Evolutionary conservation across 805 yeast genomes (phyloP).

Genomic region (Lipomyces japonicus): DNA sequence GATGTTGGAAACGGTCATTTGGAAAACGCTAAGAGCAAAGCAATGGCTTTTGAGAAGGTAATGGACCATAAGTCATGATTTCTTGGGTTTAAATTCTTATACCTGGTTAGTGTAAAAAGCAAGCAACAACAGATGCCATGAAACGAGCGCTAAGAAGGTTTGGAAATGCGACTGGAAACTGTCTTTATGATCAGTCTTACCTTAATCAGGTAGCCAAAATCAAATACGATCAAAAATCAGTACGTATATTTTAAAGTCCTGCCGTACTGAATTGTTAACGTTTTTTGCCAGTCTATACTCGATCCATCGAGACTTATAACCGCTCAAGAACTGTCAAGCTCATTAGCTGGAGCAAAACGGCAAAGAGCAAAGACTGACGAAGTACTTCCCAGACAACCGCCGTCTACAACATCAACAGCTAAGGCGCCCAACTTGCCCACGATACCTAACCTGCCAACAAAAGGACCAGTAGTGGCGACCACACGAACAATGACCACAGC

Average conservation of each 20-base stretch:
- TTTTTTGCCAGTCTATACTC: no score
- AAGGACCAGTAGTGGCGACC: not conserved
- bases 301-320: no score
- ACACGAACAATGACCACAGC: not conserved
- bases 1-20: slow-evolving; percentile 72
- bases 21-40: slow-evolving; percentile 50
- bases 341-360: no score
- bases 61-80: not conserved
- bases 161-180: slow-evolving; percentile 66
- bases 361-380: no score
- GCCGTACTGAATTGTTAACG: no score
- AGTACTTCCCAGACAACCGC: no score
- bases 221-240: no score
- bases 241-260: no score
- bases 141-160: slow-evolving; percentile 76
- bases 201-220: no score
- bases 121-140: slow-evolving; percentile 79
- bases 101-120: slow-evolving; percentile 55
- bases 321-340: no score
- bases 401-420: not conserved
- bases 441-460: not conserved
- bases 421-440: not conserved
- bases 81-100: not conserved
- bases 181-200: slow-evolving; percentile 38
- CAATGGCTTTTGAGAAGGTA: slow-evolving; percentile 66